Evolutionary conservation across 176 grass and related monocot species (phyloP).

Genomic region (Pontederia crassipes): DNA sequence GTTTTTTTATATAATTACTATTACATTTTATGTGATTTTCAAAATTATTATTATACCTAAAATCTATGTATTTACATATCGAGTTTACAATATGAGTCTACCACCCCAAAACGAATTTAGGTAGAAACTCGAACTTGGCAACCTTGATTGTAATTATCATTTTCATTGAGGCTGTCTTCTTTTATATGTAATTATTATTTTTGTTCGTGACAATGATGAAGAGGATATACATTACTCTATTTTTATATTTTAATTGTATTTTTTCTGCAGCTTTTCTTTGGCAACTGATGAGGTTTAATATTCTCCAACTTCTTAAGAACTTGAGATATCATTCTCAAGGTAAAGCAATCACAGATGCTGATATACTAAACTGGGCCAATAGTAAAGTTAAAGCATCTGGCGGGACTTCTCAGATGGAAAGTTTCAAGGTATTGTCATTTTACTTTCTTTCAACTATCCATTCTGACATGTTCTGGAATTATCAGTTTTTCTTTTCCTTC

Average conservation of each 20-base stretch:
- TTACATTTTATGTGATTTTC: no score
- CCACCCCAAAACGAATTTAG: no score
- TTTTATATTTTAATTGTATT: background rate
- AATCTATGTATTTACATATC: no score
- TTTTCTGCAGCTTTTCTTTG: conserved; percentile 64
- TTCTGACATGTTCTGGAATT: background rate
- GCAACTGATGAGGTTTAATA: conserved; percentile 97
- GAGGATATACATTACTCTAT: background rate
- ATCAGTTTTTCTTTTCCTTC: conserved; percentile 13
- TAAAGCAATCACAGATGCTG: conserved; percentile 77
- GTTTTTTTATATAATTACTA: no score
- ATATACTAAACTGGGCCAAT: conserved; percentile 90
- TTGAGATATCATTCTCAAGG: conserved; percentile 84
- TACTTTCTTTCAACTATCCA: background rate
- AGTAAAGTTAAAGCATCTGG: conserved; percentile 82
- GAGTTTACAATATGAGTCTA: no score
- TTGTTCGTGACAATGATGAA: no score
- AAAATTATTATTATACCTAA: no score
- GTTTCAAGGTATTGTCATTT: conserved; percentile 62
- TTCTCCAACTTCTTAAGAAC: conserved; percentile 84
- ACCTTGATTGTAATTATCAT: no score
- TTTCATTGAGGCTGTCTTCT: no score
- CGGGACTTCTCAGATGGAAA: conserved; percentile 71
- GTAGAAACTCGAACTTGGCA: no score
- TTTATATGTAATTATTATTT: no score